phyloP scores from a whole-genome alignment of 108 stramenopile species.

The Licmophora abbreviata region DNA sequence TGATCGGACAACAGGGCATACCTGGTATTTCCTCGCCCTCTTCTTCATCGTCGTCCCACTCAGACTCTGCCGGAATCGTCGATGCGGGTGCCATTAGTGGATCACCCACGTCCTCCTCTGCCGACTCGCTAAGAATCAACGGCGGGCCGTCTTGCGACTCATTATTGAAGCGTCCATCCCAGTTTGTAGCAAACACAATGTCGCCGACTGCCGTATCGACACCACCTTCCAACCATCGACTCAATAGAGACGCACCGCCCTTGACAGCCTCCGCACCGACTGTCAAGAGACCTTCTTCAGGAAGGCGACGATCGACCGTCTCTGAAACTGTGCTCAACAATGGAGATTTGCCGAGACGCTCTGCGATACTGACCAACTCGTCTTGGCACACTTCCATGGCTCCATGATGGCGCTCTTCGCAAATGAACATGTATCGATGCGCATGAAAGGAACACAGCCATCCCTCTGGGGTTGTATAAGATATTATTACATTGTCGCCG shows the following conservation, averaged over 20 bases:
- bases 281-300: constrained; percentile 60
- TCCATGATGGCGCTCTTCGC: constrained; percentile 50
- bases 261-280: constrained; percentile 40
- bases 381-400: constrained; percentile 53
- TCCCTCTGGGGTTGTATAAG: constrained; percentile 54
- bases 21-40: constrained; percentile 44
- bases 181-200: constrained; percentile 59
- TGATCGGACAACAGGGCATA: constrained; percentile 91
- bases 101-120: background rate
- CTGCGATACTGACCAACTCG: constrained; percentile 42
- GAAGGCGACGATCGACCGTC: constrained; percentile 36
- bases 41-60: background rate
- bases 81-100: background rate
- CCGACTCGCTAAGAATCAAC: background rate
- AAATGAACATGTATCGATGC: constrained; percentile 58
- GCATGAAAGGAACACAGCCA: constrained; percentile 65
- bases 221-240: constrained; percentile 67
- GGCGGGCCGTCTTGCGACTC: constrained; percentile 14
- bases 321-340: constrained; percentile 40
- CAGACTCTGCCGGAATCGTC: background rate
- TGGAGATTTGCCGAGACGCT: constrained; percentile 60
- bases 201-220: constrained; percentile 50
- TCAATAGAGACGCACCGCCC: constrained; percentile 34
- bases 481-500: constrained; percentile 53
- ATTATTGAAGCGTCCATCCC: constrained; percentile 61